Evolutionary conservation across 78 protist genomes (phyloP).

Genomic region (Dictyostelium intermedium): DNA sequence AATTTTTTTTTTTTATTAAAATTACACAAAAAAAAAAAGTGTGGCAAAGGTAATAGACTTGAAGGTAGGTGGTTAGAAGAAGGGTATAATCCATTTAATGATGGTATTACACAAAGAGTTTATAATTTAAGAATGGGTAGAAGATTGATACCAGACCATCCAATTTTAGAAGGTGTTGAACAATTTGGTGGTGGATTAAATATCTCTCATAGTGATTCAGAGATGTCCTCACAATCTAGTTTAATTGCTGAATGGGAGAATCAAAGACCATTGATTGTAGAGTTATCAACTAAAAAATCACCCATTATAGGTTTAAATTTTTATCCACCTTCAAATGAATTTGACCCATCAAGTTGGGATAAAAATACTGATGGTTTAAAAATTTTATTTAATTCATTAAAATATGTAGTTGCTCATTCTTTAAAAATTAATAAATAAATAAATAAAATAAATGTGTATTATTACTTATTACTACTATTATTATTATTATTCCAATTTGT

Average conservation of each 20-base stretch:
- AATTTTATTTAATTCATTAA: conserved; percentile 14
- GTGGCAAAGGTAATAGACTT: conserved; percentile 54
- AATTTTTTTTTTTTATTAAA: not conserved
- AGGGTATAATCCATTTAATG: conserved; percentile 29
- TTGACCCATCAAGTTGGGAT: conserved; percentile 20
- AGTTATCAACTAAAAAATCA: not conserved
- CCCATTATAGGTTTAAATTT: conserved; percentile 45
- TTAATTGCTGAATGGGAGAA: conserved; percentile 44
- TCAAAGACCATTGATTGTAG: conserved; percentile 33
- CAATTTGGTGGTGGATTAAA: conserved; percentile 14
- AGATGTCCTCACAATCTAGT: not conserved
- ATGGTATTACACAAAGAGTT: conserved; percentile 40
- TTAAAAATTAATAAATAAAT: not conserved
- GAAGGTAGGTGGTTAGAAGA: conserved; percentile 53
- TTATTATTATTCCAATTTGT: not conserved
- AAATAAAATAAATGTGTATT: not conserved
- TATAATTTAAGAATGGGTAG: conserved; percentile 16
- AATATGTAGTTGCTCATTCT: conserved; percentile 18
- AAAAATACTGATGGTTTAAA: conserved; percentile 22
- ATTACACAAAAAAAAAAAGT: not conserved
- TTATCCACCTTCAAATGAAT: conserved; percentile 52
- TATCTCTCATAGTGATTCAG: conserved; percentile 27
- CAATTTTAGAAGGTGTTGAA: conserved; percentile 7
- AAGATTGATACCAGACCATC: not conserved
- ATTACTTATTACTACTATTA: too few relatives aligned